A percentile compares a stretch with the other conserved stretches of the same genome.
Conservation (phyloP, 2,329 filamentous ascomycete species). For the Talaromyces atroroseus region DNA sequence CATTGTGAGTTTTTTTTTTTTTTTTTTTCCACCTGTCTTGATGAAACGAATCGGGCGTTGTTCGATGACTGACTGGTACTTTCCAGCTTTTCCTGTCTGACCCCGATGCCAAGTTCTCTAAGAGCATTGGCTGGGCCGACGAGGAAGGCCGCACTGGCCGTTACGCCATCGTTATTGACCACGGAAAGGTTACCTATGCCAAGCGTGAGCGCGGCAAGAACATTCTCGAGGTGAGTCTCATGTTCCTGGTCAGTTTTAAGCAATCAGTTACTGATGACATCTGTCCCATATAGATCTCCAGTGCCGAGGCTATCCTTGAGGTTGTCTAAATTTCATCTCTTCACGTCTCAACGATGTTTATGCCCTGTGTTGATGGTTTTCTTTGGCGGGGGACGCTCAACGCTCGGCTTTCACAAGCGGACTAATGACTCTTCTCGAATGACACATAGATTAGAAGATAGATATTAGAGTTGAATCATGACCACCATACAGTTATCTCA, state of each 20-base stretch:
- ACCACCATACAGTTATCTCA: neutral
- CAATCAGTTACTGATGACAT: neutral
- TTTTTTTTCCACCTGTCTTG: neutral
- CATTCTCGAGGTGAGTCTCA: conserved; percentile 33
- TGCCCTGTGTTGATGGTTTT: neutral
- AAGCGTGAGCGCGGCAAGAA: conserved; percentile 59
- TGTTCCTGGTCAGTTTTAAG: neutral
- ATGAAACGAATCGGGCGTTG: neutral
- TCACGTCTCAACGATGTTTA: neutral
- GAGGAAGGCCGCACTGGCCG: conserved; percentile 67
- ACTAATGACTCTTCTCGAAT: neutral
- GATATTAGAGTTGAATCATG: neutral
- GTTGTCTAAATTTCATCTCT: conserved; percentile 27
- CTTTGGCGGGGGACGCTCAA: neutral
- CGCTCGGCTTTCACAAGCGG: neutral
- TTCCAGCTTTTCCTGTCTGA: conserved; percentile 70
- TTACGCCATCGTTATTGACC: conserved; percentile 74
- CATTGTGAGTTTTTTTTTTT: conserved; percentile 44
- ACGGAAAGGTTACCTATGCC: conserved; percentile 78
- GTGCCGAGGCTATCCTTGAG: conserved; percentile 34
- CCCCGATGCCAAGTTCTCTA: conserved; percentile 65
- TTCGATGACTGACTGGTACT: conserved; percentile 12
- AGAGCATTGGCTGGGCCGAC: conserved; percentile 69
- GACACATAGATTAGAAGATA: neutral
- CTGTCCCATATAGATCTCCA: conserved; percentile 28